phyloP scores from a whole-genome alignment of 306 rosid species.

The Dryas drummondii region DNA sequence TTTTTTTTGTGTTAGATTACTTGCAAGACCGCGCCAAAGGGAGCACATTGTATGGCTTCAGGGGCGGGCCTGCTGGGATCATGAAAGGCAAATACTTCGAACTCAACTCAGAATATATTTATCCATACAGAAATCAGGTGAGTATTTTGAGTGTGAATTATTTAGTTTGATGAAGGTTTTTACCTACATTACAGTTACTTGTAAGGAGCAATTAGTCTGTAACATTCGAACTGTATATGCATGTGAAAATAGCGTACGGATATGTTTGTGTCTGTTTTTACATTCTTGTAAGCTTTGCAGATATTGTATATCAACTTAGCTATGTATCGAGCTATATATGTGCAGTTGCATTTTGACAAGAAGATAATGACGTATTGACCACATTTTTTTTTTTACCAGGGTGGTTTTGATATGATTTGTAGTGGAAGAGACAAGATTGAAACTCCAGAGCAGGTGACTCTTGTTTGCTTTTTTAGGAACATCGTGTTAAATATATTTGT shows the following conservation, averaged over 20 bases:
- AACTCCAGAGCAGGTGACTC: constrained; percentile 90
- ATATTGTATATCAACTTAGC: not conserved
- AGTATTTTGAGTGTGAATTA: not conserved
- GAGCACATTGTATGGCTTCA: constrained; percentile 87
- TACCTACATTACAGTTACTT: not conserved
- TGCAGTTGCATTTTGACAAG: not conserved
- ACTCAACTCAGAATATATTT: constrained; percentile 67
- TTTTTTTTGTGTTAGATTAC: constrained; percentile 55
- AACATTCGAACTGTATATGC: not conserved
- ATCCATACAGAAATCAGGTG: constrained; percentile 96
- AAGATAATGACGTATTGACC: constrained; percentile 13
- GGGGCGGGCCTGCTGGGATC: constrained; percentile 97
- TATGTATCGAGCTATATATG: not conserved
- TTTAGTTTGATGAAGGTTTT: not conserved
- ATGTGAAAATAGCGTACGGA: not conserved
- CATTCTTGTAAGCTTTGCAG: not conserved
- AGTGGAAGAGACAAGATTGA: constrained; percentile 99
- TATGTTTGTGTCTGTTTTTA: too few species aligned
- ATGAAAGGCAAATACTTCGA: constrained; percentile 88
- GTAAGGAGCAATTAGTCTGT: not conserved
- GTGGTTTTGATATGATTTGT: constrained; percentile 98
- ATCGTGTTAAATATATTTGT: constrained; percentile 9
- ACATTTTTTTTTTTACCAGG: constrained; percentile 49
- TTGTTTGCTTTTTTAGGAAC: constrained; percentile 10
- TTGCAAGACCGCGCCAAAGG: constrained; percentile 75